Base-by-base conservation (phyloP, 805 yeast species). In the Ogataea parapolymorpha region DNA sequence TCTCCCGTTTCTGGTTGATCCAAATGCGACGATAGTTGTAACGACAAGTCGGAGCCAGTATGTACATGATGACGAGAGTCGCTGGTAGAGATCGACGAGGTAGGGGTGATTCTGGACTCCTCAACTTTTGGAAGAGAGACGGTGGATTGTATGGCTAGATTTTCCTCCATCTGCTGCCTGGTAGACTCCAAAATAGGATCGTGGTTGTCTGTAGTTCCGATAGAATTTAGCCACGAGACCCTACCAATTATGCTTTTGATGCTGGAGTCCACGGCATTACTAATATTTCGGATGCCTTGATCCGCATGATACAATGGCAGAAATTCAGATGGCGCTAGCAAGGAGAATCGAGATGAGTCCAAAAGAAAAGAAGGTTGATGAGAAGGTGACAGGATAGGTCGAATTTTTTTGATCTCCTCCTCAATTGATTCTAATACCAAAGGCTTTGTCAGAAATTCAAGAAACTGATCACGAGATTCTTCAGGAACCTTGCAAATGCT, bases 181-280 rank as follows among this genome's bases (percentile, higher is more conserved):
- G 62, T 49, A 8, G 58, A 45, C 33, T 49, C 58, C 8, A 57
- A 40, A 13, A 55, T 39, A 2, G 51, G 32, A 11, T 45, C 51
- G 7, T 55, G 26, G 4, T 44, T 50, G 6, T 31, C 42, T 6
- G 41, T 32, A 10, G 37, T 42, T 12, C 22, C 27, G 2, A 26
- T 23, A 22, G 49, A 51, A 18, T 41, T 46, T 24, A 60, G 39
- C 61, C 63, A 59, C 0, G 66, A 44, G 11, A 65, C 66, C 42
- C 48, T 55, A 2, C 67, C 67, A 39, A 64, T 54, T 3, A 65
- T 58, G 44, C 48, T 57, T 27, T 52, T 53, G 22, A 65, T 50
- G 44, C 67, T 62, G 12, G 62, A 46, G 41, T 65, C 69, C 13
- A 65, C 63, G n/a, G 68, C 58, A 25, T 42, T 49, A 35, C 67